Evolutionary conservation across 2,329 filamentous ascomycete genomes (phyloP).

Genomic region (Paraconiothyrium sp.): DNA sequence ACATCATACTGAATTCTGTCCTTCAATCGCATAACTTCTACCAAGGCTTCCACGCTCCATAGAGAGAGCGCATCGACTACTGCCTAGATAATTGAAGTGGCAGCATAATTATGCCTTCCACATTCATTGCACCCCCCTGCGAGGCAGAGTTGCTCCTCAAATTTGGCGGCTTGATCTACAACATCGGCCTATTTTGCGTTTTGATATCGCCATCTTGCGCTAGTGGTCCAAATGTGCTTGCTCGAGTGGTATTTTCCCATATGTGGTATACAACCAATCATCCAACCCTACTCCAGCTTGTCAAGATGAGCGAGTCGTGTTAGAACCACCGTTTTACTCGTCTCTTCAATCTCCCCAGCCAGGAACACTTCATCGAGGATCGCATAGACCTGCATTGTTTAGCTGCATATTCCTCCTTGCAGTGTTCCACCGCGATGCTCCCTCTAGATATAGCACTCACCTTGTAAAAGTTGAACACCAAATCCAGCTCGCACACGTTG

Average conservation of each 20-base stretch:
- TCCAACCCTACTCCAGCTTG: constrained; percentile 77
- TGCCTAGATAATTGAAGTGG: not conserved
- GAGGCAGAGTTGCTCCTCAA: not conserved
- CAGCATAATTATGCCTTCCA: not conserved
- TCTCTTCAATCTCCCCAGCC: constrained; percentile 98
- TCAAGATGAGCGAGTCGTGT: constrained; percentile 94
- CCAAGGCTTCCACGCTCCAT: not conserved
- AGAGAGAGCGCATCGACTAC: not conserved
- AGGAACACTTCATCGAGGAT: constrained; percentile 98
- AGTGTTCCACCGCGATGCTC: not conserved
- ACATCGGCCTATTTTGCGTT: not conserved
- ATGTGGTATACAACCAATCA: not conserved
- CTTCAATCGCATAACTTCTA: not conserved
- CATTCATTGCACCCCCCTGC: not conserved
- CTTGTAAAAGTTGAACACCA: constrained; percentile 79
- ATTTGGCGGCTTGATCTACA: not conserved
- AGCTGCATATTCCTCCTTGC: constrained; percentile 18
- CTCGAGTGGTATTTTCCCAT: not conserved
- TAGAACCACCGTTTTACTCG: constrained; percentile 96
- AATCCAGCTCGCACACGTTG: constrained; percentile 97
- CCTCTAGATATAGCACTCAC: constrained; percentile 49
- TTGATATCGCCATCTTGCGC: not conserved
- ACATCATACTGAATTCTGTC: not conserved
- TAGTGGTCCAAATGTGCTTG: not conserved
- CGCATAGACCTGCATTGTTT: constrained; percentile 77